Percentiles rank a stretch among this genome's conserved stretches.
These are phyloP conservation scores for Wickerhamiella azymoides DNA, from an alignment of 805 yeast species.

Conservation along the genomic window DNA sequence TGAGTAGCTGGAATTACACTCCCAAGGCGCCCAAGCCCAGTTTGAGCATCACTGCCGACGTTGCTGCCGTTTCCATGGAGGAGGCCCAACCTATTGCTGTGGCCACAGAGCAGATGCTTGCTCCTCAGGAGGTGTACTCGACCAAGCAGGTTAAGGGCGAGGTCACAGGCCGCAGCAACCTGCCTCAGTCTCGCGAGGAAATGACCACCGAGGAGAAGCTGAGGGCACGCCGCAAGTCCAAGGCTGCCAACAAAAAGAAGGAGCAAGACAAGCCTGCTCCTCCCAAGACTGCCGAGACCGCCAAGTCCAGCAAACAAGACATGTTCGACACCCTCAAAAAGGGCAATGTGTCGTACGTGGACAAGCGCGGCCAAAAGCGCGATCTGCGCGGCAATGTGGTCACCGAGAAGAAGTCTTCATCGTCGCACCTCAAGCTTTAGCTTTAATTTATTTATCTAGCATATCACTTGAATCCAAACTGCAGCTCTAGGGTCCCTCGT, in stretches of 20 bases:
- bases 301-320: slow-evolving; percentile 13
- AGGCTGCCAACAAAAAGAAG: slow-evolving; percentile 48
- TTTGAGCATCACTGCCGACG: slow-evolving; percentile 67
- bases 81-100: slow-evolving; percentile 88
- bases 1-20: slow-evolving; percentile 86
- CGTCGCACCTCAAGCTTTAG: slow-evolving; percentile 23
- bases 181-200: slow-evolving; percentile 69
- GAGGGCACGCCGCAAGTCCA: slow-evolving; percentile 71
- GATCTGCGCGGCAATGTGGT: slow-evolving; percentile 58
- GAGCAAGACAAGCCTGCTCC: slow-evolving; percentile 30
- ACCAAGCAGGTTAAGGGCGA: slow-evolving; percentile 35
- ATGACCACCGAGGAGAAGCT: slow-evolving; percentile 73
- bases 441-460: slow-evolving; percentile 17
- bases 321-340: slow-evolving; percentile 62
- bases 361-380: slow-evolving; percentile 57
- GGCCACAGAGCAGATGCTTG: slow-evolving; percentile 59
- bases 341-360: slow-evolving; percentile 66
- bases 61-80: slow-evolving; percentile 79
- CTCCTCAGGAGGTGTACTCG: slow-evolving; percentile 83
- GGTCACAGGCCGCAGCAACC: slow-evolving; percentile 52
- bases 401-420: slow-evolving; percentile 23
- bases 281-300: slow-evolving; percentile 27
- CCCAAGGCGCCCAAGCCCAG: slow-evolving; percentile 79
- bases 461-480: slow-evolving; percentile 25
- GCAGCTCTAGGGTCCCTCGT: slow-evolving; percentile 25